phyloP scores from a whole-genome alignment of 306 rosid species.

The Canavalia ensiformis region DNA sequence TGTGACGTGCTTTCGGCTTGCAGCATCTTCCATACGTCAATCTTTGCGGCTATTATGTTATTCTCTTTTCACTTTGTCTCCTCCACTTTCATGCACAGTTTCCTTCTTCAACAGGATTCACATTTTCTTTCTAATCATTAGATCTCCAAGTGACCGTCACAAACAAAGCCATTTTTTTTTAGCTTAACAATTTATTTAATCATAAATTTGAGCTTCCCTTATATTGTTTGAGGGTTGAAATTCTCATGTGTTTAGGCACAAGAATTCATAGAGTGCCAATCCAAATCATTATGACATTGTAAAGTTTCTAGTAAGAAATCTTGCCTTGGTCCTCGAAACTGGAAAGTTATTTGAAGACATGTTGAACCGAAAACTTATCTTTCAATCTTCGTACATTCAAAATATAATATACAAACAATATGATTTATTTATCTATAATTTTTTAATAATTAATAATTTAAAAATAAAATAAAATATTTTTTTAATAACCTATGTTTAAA shows the following conservation, averaged over 20 bases:
- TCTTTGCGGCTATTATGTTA: constrained; percentile 55
- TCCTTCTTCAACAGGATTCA: background rate
- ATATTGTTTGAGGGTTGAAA: background rate
- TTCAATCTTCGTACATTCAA: too few relatives aligned
- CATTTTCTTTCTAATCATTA: background rate
- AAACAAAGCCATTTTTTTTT: background rate
- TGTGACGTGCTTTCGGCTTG: constrained; percentile 49
- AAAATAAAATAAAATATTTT: too few relatives aligned
- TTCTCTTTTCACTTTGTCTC: constrained; percentile 35
- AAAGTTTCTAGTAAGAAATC: background rate
- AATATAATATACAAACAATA: too few relatives aligned
- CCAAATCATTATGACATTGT: background rate
- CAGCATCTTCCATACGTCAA: constrained; percentile 45
- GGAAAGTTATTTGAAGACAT: background rate
- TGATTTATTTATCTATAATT: too few relatives aligned
- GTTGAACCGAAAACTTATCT: background rate
- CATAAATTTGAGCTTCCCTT: background rate
- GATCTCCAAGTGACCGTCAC: background rate
- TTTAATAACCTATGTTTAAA: too few relatives aligned
- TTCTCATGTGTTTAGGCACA: background rate
- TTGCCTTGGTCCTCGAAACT: background rate
- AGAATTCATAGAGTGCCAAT: background rate
- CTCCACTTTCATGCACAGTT: constrained; percentile 48
- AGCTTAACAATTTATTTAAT: background rate
- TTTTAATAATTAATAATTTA: too few relatives aligned